Evolutionary conservation across 345 rosid genomes (phyloP), one percentile per base, ranked within the genome.

Genomic region (Brassica incana): DNA sequence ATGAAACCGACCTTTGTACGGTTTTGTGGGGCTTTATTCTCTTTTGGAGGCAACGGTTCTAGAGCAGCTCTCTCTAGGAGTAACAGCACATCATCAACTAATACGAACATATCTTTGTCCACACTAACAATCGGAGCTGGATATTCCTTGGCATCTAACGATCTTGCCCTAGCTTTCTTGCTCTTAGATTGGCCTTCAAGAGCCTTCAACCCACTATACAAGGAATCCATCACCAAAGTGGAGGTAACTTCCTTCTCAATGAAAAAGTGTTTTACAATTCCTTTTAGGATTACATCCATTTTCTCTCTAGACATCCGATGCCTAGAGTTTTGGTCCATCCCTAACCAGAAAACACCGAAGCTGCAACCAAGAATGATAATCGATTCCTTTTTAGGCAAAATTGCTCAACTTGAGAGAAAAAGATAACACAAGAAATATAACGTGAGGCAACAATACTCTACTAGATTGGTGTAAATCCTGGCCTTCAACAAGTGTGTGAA

Each of bases 151-250:
- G 86, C 67, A 78, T 89, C 96, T 38, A 76, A 83, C 72, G 83
- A 76, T 81, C 86, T 90, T 54, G 72, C 69, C 80, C 83, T 88
- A 69, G 85, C 88, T 80, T 90, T 95, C 86, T 81, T 89, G 87
- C 84, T 82, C 80, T 86, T 93, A 80, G 85, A 78, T 83, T 93
- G 97, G 65, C 96, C 88, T 90, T 95, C 91, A 64, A 95, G 99
- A 83, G 98, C 99, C 88, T 90, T 95, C 85, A 91, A 81, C 70
- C 99, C 99, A 79, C 97, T 95, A 83, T 95, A 91, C 83, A 95
- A 88, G 90, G 99, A 95, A 88, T 95, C 99, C 99, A 95, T 93
- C 62, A 93, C 98, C 95, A 95, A 86, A 70, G 99, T 93, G 72
- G 99, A 95, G 60, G 97, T 87, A 73, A 95, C 99, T 87, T 95